Evolutionary conservation across 2,329 filamentous ascomycete species (phyloP), one percentile per base, ranked within the genome.

Genomic region (Penicillium brasilianum): DNA sequence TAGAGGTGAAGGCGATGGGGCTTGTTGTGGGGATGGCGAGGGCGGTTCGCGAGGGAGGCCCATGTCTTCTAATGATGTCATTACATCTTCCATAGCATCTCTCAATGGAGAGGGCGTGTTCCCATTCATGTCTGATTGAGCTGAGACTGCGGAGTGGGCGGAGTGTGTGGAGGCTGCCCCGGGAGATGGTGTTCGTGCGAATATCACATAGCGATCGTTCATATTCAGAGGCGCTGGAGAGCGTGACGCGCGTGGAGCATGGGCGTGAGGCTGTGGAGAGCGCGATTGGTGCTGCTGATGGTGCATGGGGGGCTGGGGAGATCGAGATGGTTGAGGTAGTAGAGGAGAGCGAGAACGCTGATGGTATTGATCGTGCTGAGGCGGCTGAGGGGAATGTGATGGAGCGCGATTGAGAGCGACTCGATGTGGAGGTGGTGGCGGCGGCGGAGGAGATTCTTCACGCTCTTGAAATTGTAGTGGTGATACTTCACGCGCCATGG

Each of bases 51-150:
- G 83, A 44, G 85, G 81, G 68, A 89, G 82, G 18, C 89, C 89
- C 82, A 99, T 91, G 62, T 93, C 93, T 72, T 96, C 90, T 46
- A 99, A 79, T 58, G 95, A 96, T 66, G 95, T 92, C 87, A 98
- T 97, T 4, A 99, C 93, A 76, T 96, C 94, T 72, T 98, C 94
- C 93, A 99, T 99, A 1, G 95, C 95, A 75, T 93, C 92, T 61
- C 95, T 86, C 3, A 99, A 81, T 0, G 95, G 95, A 2, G 95
- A 98, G 1, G 95, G 95, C 0, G 95, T 99, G 74, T 91, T 81
- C 1, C 87, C 88, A 48, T 84, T 86, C 41, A 82, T 81, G 49
- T 83, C 86, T 1, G 92, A 93, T 4, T 87, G 76, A 11, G 56
- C 66, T 0, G 68, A 70, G 14, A 57, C 46, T 14, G 56, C 65